Evolutionary conservation across 2,329 filamentous ascomycete species (phyloP).

Genomic region (Xylariales sp.): DNA sequence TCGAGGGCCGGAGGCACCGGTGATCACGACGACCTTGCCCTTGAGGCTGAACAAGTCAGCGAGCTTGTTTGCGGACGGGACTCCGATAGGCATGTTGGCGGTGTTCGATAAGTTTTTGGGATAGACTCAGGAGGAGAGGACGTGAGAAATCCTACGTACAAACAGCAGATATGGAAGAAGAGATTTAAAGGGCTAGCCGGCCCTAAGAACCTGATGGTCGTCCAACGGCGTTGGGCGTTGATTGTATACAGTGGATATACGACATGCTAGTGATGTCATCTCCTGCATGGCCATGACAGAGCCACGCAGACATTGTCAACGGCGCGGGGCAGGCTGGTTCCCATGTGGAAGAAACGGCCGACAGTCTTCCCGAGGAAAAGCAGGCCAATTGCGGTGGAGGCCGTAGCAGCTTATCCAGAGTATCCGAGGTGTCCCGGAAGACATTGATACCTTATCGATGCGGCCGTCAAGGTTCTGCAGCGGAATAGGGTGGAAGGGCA

Average conservation of each 20-base stretch:
- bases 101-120: constrained; percentile 6
- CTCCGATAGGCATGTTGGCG: constrained; percentile 48
- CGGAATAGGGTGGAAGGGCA: no score
- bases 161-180: no score
- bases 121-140: neutral
- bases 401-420: no score
- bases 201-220: no score
- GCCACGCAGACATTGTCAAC: neutral
- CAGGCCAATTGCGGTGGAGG: no score
- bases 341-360: neutral
- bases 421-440: no score
- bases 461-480: neutral
- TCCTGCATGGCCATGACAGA: constrained; percentile 12
- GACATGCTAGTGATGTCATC: constrained; percentile 11
- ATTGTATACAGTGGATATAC: constrained; percentile 9
- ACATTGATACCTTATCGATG: neutral
- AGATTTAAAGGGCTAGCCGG: no score
- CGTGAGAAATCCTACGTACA: no score
- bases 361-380: no score
- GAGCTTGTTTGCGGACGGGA: constrained; percentile 54
- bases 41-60: constrained; percentile 67
- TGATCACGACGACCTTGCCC: constrained; percentile 67
- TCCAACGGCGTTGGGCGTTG: no score
- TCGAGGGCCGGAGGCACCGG: constrained; percentile 63
- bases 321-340: neutral